A percentile compares a stretch with the other conserved stretches of the same genome.
These are phyloP conservation scores for Epichloe amarillans DNA, from an alignment of 2,329 filamentous ascomycete genomes.

Conservation along the genomic window DNA sequence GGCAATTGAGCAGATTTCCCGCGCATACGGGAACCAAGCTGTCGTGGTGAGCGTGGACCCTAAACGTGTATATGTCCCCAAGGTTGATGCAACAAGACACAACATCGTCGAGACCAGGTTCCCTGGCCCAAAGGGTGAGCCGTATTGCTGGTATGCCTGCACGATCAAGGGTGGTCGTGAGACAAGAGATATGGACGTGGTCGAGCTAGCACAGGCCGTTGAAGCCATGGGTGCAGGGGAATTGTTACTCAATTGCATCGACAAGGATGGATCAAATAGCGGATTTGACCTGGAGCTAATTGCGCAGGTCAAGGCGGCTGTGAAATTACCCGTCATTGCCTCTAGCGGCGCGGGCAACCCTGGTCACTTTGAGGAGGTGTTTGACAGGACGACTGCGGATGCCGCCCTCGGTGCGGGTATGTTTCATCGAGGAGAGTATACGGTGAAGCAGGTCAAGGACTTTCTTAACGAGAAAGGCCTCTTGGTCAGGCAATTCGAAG, in stretches of 20 bases:
- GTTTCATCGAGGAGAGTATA: conserved; percentile 94
- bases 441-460: conserved; percentile 86
- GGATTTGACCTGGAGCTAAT: conserved; percentile 94
- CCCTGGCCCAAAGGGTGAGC: conserved; percentile 63
- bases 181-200: conserved; percentile 84
- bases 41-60: conserved; percentile 95
- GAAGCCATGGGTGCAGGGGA: conserved; percentile 94
- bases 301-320: conserved; percentile 68
- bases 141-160: conserved; percentile 91
- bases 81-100: conserved; percentile 58
- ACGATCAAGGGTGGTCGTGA: conserved; percentile 93
- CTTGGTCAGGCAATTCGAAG: conserved; percentile 68
- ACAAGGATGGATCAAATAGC: conserved; percentile 86
- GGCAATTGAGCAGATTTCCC: conserved; percentile 88
- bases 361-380: conserved; percentile 81
- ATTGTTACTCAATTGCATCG: conserved; percentile 93
- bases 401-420: conserved; percentile 92
- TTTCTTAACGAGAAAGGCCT: conserved; percentile 58
- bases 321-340: conserved; percentile 89
- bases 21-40: conserved; percentile 89
- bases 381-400: conserved; percentile 72
- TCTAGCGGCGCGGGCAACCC: conserved; percentile 85
- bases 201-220: conserved; percentile 75
- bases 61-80: conserved; percentile 74
- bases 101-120: conserved; percentile 55